Evolutionary conservation across 2,329 filamentous ascomycete genomes (phyloP).

Genomic region (Bipolaris cookei): DNA sequence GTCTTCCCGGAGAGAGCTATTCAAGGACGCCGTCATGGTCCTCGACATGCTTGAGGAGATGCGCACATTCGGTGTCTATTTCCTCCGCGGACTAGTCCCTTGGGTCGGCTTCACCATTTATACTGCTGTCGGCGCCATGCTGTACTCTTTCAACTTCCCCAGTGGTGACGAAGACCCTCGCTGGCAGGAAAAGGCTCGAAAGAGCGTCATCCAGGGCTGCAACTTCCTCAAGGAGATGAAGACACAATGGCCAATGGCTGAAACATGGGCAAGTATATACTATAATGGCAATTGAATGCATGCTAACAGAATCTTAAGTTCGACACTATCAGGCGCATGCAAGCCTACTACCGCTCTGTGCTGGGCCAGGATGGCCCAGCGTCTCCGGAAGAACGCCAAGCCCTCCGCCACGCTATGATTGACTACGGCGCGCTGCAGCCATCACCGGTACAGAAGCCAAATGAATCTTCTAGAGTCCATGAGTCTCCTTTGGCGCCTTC

Average conservation of each 20-base stretch:
- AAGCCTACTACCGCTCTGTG: conserved; percentile 49
- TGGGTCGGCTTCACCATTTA: conserved; percentile 54
- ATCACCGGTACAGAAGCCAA: conserved; percentile 46
- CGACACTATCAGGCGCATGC: conserved; percentile 53
- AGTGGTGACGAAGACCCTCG: conserved; percentile 44
- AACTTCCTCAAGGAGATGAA: conserved; percentile 51
- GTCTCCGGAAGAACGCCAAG: conserved; percentile 48
- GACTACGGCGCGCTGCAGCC: conserved; percentile 51
- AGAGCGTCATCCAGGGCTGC: conserved; percentile 47
- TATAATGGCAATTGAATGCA: neutral
- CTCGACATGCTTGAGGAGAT: conserved; percentile 52
- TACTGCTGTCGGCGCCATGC: conserved; percentile 50
- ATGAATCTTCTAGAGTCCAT: conserved; percentile 26
- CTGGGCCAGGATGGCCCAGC: conserved; percentile 44
- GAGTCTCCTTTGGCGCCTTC: conserved; percentile 23
- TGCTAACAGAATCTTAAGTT: conserved; percentile 25
- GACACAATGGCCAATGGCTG: conserved; percentile 51
- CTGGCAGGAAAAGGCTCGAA: conserved; percentile 41
- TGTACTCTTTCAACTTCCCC: conserved; percentile 50
- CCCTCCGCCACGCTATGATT: conserved; percentile 48
- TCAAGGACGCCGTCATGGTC: conserved; percentile 47
- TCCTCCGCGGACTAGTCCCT: conserved; percentile 49
- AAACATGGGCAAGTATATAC: conserved; percentile 33
- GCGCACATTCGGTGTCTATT: conserved; percentile 50
- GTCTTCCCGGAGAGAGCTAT: conserved; percentile 45